A percentile compares a stretch with the other conserved stretches of the same genome.
Evolutionary conservation across 169 alveolate species (phyloP).

Genomic region (Neospora caninum): DNA sequence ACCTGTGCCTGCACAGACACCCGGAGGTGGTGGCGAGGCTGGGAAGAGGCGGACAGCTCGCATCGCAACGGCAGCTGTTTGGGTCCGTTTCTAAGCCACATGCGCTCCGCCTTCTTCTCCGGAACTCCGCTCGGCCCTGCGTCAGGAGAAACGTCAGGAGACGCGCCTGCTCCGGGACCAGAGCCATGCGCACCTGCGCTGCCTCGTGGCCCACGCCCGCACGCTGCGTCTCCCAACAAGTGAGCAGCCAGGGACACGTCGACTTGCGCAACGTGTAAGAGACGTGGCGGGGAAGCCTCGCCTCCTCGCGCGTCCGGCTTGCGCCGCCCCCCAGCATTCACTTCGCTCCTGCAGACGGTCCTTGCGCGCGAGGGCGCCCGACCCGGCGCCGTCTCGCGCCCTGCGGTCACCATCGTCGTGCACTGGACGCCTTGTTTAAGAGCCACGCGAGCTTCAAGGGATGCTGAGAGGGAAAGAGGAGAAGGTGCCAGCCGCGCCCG

Average conservation of each 20-base stretch:
- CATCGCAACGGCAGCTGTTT: neutral
- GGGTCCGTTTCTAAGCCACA: neutral
- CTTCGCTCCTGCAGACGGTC: neutral
- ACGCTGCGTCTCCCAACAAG: neutral
- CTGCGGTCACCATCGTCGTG: neutral
- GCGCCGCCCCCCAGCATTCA: no score
- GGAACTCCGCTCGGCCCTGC: no score
- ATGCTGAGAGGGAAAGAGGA: neutral
- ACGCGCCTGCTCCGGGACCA: neutral
- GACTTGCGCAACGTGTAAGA: neutral
- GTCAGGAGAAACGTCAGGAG: no score
- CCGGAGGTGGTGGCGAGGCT: neutral
- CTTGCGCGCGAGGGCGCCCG: neutral
- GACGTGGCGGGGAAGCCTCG: neutral
- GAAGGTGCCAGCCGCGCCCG: neutral
- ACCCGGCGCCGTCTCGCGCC: neutral
- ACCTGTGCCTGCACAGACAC: constrained; percentile 27
- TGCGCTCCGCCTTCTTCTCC: neutral
- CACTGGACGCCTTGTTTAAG: neutral
- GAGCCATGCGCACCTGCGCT: neutral
- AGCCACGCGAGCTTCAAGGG: neutral
- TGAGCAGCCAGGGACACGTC: neutral
- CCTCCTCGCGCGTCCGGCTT: no score
- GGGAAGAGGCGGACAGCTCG: neutral
- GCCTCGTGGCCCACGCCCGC: neutral